Base-by-base conservation (phyloP, 108 stramenopile genomes). In the Nitzschia palea region DNA sequence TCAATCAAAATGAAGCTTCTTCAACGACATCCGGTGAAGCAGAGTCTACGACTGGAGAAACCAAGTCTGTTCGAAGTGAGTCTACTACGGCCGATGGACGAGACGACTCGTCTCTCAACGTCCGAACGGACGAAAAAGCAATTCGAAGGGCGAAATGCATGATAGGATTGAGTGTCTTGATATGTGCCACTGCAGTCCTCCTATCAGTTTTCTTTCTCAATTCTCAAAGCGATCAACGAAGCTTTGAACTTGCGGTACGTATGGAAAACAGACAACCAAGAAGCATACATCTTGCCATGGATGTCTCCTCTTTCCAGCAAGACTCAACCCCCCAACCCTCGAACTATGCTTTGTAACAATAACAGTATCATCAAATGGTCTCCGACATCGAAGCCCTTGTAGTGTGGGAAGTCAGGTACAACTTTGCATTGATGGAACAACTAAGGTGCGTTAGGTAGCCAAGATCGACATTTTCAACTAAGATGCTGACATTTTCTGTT, bases 381-480 rank as follows among this genome's bases (percentile, higher is more conserved):
- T 26, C 28, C 26, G 33, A 55, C 40, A 57, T 68, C 8, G 55
- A 57, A 40, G 22, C 14, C 14, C 52, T 55, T 25, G 55, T 68
- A 17, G 55, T 56, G 17, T 68, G 67, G 67, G 67, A 68, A 68
- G 67, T 68, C 26, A 32, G 45, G 55, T 68, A 68, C 55, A 68
- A 68, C 44, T 31, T 57, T 40, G 67, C 67, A 9, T 2, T 68
- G 23, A 33, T 68, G 33, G 30, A 68, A 20, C 67, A 68, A 33
- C 67, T 68, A 8, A 18, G 47, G 47, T 48, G n/a, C 15, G 37
- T 6, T 40, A 6, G 12, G 10, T 40, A 40, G 6, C 10, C 10
- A 40, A 40, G 12, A 40, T 12, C n/a, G n/a, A n/a, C n/a, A n/a
- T n/a, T n/a, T n/a, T n/a, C 10, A 40, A 40, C 37, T 12, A 40